A percentile compares a stretch with the other conserved stretches of the same genome.
phyloP scores from a whole-genome alignment of 768 basidiomycete genomes.

The Amanita jacksonii region DNA sequence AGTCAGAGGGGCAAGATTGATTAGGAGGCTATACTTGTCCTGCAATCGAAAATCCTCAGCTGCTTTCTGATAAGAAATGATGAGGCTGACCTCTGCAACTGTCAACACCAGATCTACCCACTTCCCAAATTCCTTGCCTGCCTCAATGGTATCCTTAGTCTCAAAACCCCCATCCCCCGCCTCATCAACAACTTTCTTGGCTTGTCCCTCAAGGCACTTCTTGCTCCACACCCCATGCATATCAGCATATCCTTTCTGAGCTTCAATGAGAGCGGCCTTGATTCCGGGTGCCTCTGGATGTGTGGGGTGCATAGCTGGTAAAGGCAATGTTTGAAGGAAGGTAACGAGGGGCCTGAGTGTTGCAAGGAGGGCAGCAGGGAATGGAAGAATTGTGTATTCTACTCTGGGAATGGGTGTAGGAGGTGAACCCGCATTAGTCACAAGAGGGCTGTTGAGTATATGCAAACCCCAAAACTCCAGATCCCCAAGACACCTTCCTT shows the following conservation, averaged over 20 bases:
- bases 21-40: constrained; percentile 61
- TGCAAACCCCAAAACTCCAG: too few species aligned
- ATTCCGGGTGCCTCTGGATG: constrained; percentile 68
- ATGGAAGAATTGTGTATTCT: constrained; percentile 43
- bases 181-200: constrained; percentile 52
- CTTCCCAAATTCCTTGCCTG: constrained; percentile 61
- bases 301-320: constrained; percentile 75
- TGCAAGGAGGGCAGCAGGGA: constrained; percentile 42
- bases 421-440: constrained; percentile 65
- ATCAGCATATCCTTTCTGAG: constrained; percentile 75
- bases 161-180: constrained; percentile 31
- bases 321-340: constrained; percentile 62
- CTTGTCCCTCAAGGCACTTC: constrained; percentile 66
- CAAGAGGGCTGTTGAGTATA: too few species aligned
- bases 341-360: constrained; percentile 54
- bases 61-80: not conserved
- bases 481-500: too few species aligned
- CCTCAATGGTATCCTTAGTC: constrained; percentile 50
- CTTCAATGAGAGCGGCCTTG: constrained; percentile 56
- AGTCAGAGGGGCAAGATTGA: constrained; percentile 54
- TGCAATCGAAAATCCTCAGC: too few species aligned
- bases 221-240: constrained; percentile 76
- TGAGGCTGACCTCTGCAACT: constrained; percentile 50
- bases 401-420: constrained; percentile 40
- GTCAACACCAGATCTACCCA: constrained; percentile 60